These are phyloP conservation scores for Erysimum pusillum DNA, from an alignment of 441 rosid genomes.

Conservation along the genomic window DNA sequence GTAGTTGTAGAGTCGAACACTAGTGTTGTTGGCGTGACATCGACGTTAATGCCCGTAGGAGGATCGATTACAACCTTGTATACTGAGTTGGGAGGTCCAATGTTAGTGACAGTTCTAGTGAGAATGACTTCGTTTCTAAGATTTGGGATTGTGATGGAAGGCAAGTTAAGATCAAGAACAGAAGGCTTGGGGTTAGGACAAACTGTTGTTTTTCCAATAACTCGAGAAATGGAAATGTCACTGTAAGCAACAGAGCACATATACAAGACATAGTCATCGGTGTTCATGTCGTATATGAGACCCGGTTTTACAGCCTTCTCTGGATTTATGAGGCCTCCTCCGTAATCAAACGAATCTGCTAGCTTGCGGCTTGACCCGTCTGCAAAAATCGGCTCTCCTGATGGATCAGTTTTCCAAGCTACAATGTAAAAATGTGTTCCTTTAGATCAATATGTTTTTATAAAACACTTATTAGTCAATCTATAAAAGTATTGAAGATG, in stretches of 20 bases:
- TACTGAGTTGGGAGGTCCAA: constrained; percentile 56
- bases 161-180: constrained; percentile 53
- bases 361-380: constrained; percentile 37
- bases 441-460: background rate
- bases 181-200: constrained; percentile 33
- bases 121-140: constrained; percentile 56
- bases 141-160: constrained; percentile 68
- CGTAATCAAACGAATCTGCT: constrained; percentile 72
- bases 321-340: constrained; percentile 70
- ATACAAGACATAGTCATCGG: constrained; percentile 56
- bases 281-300: constrained; percentile 57
- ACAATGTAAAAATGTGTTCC: constrained; percentile 12
- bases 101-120: constrained; percentile 67
- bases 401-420: constrained; percentile 44
- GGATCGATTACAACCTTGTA: constrained; percentile 54
- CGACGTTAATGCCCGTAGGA: constrained; percentile 53
- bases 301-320: constrained; percentile 65
- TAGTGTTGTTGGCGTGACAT: constrained; percentile 53
- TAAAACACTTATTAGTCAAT: background rate
- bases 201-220: constrained; percentile 11
- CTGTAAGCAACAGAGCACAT: constrained; percentile 68
- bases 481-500: background rate
- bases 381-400: constrained; percentile 38
- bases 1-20: constrained; percentile 46
- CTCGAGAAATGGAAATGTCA: constrained; percentile 49